phyloP scores from a whole-genome alignment of 106 monocot genomes.

The Allium sativum region DNA sequence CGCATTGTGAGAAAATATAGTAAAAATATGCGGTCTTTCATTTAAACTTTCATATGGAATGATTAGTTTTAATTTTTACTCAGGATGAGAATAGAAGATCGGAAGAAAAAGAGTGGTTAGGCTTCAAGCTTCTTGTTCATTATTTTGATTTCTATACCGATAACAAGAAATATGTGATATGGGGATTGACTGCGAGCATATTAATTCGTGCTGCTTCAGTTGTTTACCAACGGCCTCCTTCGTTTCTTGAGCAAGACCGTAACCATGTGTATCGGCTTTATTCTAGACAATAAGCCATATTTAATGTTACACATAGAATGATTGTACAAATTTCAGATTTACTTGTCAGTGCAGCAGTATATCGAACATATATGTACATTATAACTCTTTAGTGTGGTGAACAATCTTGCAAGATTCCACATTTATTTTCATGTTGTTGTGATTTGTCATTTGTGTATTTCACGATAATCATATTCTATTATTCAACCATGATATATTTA shows the following conservation, averaged over 20 bases:
- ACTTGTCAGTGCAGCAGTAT: not conserved
- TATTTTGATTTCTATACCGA: constrained; percentile 39
- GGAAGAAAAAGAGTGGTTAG: constrained; percentile 43
- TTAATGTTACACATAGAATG: not conserved
- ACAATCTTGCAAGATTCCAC: too few species aligned
- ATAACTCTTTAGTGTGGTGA: too few species aligned
- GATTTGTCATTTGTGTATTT: too few species aligned
- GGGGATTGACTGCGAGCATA: constrained; percentile 57
- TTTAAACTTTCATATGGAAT: too few species aligned
- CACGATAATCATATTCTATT: too few species aligned
- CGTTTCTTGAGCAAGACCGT: constrained; percentile 36
- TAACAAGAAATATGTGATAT: constrained; percentile 36
- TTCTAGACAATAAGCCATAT: constrained; percentile 1
- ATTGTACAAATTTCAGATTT: not conserved
- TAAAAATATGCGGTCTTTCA: too few species aligned
- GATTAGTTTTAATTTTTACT: not conserved
- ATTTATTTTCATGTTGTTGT: too few species aligned
- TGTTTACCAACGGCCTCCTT: constrained; percentile 39
- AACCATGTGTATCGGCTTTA: not conserved
- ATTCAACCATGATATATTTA: too few species aligned
- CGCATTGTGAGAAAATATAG: too few species aligned
- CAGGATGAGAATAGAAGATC: constrained; percentile 76
- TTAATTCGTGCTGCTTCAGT: constrained; percentile 68
- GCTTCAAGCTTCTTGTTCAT: constrained; percentile 28
- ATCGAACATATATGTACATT: too few species aligned